A percentile compares a stretch with the other conserved stretches of the same genome.
Evolutionary conservation across 805 yeast species (phyloP).

Genomic region (Wickerhamomyces bovis): DNA sequence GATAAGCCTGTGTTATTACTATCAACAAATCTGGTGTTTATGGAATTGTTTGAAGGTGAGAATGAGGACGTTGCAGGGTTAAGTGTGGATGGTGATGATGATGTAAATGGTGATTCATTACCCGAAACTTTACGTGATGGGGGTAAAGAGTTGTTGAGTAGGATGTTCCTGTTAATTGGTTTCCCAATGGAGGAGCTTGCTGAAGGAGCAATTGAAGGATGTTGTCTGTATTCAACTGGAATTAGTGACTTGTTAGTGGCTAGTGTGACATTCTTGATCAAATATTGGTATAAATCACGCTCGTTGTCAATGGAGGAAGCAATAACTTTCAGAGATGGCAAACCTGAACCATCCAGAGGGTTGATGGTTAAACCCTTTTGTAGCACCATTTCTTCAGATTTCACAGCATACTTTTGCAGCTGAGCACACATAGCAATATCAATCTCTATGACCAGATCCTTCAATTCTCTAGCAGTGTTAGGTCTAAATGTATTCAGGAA

Average conservation of each 20-base stretch:
- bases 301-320: conserved; percentile 81
- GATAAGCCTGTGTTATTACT: not conserved
- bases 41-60: conserved; percentile 8
- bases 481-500: conserved; percentile 75
- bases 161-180: conserved; percentile 8
- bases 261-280: conserved; percentile 38
- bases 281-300: conserved; percentile 66
- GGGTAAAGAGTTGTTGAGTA: conserved; percentile 6
- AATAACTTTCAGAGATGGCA: conserved; percentile 65
- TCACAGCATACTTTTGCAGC: conserved; percentile 81
- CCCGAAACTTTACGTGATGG: conserved; percentile 25
- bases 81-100: conserved; percentile 16
- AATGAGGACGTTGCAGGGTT: not conserved
- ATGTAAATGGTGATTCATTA: conserved; percentile 28
- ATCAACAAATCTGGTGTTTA: conserved; percentile 1
- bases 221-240: conserved; percentile 68
- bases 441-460: conserved; percentile 74
- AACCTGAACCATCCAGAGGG: conserved; percentile 54
- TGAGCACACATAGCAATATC: conserved; percentile 89
- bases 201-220: conserved; percentile 48
- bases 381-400: conserved; percentile 76
- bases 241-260: conserved; percentile 37
- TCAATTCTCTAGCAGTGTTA: conserved; percentile 59
- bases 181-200: conserved; percentile 17
- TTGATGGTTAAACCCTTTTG: conserved; percentile 79